Evolutionary conservation across 2,329 filamentous ascomycete species (phyloP).

Genomic region (Setomelanomma holmii): DNA sequence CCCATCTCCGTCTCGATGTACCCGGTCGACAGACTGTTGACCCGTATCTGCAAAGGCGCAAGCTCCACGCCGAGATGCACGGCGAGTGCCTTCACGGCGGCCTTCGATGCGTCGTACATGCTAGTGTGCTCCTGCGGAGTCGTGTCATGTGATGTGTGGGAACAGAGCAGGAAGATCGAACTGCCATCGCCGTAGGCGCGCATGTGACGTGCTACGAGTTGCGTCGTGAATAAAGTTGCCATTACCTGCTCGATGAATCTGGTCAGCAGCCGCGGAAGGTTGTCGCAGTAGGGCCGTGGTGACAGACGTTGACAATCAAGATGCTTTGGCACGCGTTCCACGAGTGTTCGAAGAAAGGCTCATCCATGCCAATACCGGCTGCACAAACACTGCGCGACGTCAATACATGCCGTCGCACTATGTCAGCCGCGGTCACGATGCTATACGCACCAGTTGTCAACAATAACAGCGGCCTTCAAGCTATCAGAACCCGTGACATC

Average conservation of each 20-base stretch:
- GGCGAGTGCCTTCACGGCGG: slow-evolving; percentile 4
- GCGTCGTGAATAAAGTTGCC: slow-evolving; percentile 7
- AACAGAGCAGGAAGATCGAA: not conserved
- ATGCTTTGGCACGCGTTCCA: slow-evolving; percentile 1
- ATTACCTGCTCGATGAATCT: slow-evolving; percentile 3
- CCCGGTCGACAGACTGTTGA: slow-evolving; percentile 10
- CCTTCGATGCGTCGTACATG: slow-evolving; percentile 7
- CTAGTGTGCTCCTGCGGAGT: slow-evolving; percentile 1
- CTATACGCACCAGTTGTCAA: too few species aligned
- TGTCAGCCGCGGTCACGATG: too few species aligned
- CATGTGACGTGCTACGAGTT: not conserved
- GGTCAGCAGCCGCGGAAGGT: not conserved
- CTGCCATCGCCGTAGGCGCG: not conserved
- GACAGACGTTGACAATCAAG: slow-evolving; percentile 6
- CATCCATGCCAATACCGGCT: slow-evolving; percentile 5
- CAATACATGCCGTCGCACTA: too few species aligned
- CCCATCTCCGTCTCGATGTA: slow-evolving; percentile 12
- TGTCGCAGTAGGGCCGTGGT: not conserved
- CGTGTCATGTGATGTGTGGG: slow-evolving; percentile 4
- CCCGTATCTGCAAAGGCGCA: slow-evolving; percentile 11
- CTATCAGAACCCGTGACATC: too few species aligned
- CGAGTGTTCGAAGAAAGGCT: slow-evolving; percentile 5
- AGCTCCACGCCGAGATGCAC: slow-evolving; percentile 7
- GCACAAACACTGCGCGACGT: too few species aligned
- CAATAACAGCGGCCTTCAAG: too few species aligned